A percentile compares a stretch with the other conserved stretches of the same genome.
phyloP scores from a whole-genome alignment of 2,329 filamentous ascomycete genomes.

The Fusarium humuli region DNA sequence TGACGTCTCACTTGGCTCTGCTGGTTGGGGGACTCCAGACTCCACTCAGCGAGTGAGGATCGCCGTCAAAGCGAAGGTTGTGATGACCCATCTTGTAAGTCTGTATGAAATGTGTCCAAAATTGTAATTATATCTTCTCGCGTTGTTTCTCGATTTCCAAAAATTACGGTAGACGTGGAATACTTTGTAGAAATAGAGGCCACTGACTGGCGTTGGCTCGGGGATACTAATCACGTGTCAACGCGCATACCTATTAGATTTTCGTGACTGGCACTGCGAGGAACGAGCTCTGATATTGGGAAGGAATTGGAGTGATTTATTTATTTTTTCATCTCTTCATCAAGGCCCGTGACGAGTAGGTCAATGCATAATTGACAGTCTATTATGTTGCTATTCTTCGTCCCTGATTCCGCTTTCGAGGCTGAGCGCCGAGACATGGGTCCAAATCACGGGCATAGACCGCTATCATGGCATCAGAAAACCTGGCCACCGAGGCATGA shows the following conservation, averaged over 20 bases:
- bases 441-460: conserved; percentile 1
- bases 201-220: conserved; percentile 21
- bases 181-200: conserved; percentile 4
- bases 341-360: not conserved
- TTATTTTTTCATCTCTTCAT: not conserved
- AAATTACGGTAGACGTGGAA: not conserved
- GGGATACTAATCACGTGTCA: conserved; percentile 34
- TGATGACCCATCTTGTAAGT: conserved; percentile 47
- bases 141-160: not conserved
- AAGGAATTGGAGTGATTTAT: not conserved
- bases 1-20: conserved; percentile 52
- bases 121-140: not conserved
- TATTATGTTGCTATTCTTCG: conserved; percentile 10
- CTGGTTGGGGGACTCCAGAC: conserved; percentile 56
- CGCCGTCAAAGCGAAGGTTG: conserved; percentile 53
- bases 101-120: not conserved
- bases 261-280: not conserved
- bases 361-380: not conserved
- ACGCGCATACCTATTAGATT: not conserved
- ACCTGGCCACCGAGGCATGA: not conserved
- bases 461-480: not conserved
- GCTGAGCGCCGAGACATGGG: conserved; percentile 1
- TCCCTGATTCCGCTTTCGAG: conserved; percentile 10
- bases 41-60: conserved; percentile 50
- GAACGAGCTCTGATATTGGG: not conserved